Evolutionary conservation across 768 basidiomycete species (phyloP).

Genomic region (Rhizopogon roseolus): DNA sequence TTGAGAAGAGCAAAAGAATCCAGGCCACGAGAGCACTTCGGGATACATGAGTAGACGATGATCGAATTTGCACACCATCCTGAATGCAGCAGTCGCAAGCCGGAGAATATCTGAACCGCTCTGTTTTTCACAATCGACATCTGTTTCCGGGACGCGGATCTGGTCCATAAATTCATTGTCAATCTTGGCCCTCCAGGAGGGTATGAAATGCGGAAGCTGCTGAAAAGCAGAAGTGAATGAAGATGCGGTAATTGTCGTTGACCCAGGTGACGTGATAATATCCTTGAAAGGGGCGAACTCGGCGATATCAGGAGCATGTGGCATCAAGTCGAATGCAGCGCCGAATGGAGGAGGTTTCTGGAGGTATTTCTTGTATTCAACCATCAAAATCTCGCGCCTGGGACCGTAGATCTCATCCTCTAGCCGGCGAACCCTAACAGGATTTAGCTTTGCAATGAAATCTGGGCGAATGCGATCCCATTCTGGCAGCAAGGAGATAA

Average conservation of each 20-base stretch:
- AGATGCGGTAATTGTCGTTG: background rate
- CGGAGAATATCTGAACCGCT: background rate
- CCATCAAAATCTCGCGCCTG: background rate
- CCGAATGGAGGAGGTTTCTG: background rate
- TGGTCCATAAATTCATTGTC: background rate
- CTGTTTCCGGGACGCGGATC: background rate
- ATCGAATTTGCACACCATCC: background rate
- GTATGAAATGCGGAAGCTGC: background rate
- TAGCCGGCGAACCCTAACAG: background rate
- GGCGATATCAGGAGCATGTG: background rate
- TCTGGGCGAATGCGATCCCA: background rate
- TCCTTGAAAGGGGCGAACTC: background rate
- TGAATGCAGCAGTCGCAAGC: background rate
- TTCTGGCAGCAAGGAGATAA: background rate
- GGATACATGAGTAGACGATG: background rate
- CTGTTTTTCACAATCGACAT: background rate
- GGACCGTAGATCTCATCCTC: background rate
- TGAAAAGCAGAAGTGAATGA: conserved; percentile 1
- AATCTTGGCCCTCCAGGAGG: conserved; percentile 1
- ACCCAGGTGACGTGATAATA: conserved; percentile 1
- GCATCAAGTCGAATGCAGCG: background rate
- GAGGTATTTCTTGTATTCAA: background rate
- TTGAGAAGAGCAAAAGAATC: background rate
- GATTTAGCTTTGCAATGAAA: background rate
- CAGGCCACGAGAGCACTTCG: background rate